Conservation (phyloP, 352 stramenopile species). For the Phytopythium cucurbitacearum region DNA sequence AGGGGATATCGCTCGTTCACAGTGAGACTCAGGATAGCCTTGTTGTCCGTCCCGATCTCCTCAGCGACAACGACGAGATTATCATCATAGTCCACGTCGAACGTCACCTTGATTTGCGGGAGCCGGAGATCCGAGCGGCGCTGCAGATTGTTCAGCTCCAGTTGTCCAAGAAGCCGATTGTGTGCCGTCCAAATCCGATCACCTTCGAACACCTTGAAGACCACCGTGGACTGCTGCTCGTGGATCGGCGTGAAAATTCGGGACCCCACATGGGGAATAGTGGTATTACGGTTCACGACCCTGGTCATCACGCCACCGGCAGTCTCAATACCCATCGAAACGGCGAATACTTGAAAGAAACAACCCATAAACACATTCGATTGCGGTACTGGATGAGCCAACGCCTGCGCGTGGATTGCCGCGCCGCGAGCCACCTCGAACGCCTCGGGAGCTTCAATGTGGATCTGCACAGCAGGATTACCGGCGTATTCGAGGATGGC, state of each 20-base stretch:
- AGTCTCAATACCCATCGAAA: constrained; percentile 8
- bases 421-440: constrained; percentile 1
- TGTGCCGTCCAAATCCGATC: constrained; percentile 1
- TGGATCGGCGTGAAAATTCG: constrained; percentile 4
- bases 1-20: neutral
- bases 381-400: neutral
- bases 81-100: constrained; percentile 3
- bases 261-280: neutral
- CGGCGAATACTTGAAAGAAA: constrained; percentile 1
- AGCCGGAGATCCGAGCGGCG: constrained; percentile 1
- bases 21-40: neutral
- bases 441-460: neutral
- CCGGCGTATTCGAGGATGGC: neutral
- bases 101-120: constrained; percentile 9
- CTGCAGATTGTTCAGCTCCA: constrained; percentile 3
- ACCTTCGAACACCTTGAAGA: constrained; percentile 7
- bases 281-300: neutral
- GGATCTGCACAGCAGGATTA: neutral
- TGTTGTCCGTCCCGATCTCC: constrained; percentile 7
- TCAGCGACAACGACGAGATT: constrained; percentile 4
- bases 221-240: constrained; percentile 3
- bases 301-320: constrained; percentile 2
- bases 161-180: constrained; percentile 1
- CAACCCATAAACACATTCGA: neutral
- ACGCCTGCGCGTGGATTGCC: neutral